Base-by-base conservation (phyloP, 768 basidiomycete species). In the Boletus patriciae region DNA sequence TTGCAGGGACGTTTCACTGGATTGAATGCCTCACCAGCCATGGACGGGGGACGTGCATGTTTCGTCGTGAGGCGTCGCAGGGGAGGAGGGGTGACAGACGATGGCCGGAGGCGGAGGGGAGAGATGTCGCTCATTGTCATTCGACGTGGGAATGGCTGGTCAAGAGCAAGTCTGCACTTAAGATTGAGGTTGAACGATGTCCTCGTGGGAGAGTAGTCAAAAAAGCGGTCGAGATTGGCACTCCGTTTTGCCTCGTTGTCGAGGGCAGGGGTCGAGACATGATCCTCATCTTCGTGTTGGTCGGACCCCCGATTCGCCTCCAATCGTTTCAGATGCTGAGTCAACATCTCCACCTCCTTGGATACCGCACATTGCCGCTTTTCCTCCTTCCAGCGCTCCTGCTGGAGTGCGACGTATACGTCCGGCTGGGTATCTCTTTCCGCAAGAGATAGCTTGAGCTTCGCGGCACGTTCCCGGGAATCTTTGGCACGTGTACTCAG, bases 341-440 rank as follows among this genome's bases (percentile, higher is more conserved):
- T 69, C 54, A 80, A 55, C 25, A 52, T 57, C 59, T 74, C 70
- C 29, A 73, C 66, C 53, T 82, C 72, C 47, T 74, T 62, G 52
- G 74, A 70, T 19, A 74, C 72, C 21, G 68, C 73, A 31, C 59
- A 51, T 52, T 75, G 74, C 54, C 76, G 71, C 58, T 74, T 75
- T 60, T 84, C 83, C 57, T 79, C 78, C 68, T 77, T 71, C 82
- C 81, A 83, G 31, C 79, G 76, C 47, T 81, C 74, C 1, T 73
- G 74, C 56, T 81, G 76, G 40, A 80, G 67, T 10, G 74, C 57
- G 54, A 70, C 66, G 55, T 75, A 79, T 18, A 60, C 60, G 7
- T 57, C 63, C 1, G 78, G 77, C 9, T 80, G 77, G 6, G 70
- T 58, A 44, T 72, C 73, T 49, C 77, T 71, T 48, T 77, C 73